Evolutionary conservation across 208 protist genomes (phyloP).

Genomic region (Naegleria gruberi): DNA sequence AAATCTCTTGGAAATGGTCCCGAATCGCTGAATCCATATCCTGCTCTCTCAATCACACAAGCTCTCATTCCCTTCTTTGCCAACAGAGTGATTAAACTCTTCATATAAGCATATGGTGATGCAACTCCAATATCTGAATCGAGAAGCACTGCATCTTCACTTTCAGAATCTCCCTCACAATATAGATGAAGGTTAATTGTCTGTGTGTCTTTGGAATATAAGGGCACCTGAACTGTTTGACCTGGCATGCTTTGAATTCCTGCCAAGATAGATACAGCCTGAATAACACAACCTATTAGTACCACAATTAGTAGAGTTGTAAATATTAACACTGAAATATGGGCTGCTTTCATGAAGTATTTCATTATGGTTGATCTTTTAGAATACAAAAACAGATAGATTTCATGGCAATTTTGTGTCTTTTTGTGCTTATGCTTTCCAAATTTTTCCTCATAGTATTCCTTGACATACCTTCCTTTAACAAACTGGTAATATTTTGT

Average conservation of each 20-base stretch:
- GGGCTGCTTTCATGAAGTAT: neutral
- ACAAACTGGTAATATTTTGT: too few relatives aligned
- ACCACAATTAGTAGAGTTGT: too few relatives aligned
- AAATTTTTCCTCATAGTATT: neutral
- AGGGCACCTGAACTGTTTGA: neutral
- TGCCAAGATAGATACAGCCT: neutral
- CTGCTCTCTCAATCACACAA: neutral
- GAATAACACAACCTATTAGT: too few relatives aligned
- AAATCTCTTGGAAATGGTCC: neutral
- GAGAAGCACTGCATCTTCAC: neutral
- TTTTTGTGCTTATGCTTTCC: neutral
- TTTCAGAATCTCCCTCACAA: neutral
- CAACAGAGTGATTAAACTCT: neutral
- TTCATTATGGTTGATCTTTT: too few relatives aligned
- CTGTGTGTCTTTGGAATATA: neutral
- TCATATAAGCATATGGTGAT: neutral
- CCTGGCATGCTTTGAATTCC: neutral
- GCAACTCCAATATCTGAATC: neutral
- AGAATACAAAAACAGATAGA: neutral
- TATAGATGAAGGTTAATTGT: neutral
- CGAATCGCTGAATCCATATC: neutral
- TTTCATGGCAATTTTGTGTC: neutral
- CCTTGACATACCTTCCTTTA: too few relatives aligned
- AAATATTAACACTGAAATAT: neutral
- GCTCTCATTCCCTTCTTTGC: neutral